Percentiles rank a stretch among this genome's conserved stretches.
Evolutionary conservation across 2,329 filamentous ascomycete species (phyloP).

Genomic region (Colletotrichum sidae): DNA sequence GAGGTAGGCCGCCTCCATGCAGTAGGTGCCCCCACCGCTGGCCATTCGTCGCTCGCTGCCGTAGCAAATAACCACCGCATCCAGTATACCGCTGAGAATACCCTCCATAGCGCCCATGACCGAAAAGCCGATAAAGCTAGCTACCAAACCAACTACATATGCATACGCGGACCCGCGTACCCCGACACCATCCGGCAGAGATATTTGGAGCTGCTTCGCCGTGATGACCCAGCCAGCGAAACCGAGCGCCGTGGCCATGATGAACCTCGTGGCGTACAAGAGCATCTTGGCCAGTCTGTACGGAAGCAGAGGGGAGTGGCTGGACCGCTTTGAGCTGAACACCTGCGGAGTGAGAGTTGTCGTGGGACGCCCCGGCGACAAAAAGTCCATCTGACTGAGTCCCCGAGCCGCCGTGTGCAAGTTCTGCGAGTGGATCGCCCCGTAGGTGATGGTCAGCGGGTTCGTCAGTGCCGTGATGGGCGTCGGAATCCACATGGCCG

Average conservation of each 20-base stretch:
- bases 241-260: constrained; percentile 90
- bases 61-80: constrained; percentile 93
- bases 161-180: constrained; percentile 89
- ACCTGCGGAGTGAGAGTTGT: constrained; percentile 74
- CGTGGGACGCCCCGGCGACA: constrained; percentile 78
- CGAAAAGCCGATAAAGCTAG: constrained; percentile 94
- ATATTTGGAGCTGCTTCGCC: constrained; percentile 79
- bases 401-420: constrained; percentile 82
- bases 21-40: constrained; percentile 80
- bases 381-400: constrained; percentile 83
- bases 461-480: constrained; percentile 89
- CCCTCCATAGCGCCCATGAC: constrained; percentile 92
- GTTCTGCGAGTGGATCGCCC: constrained; percentile 90
- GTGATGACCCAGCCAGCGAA: constrained; percentile 98
- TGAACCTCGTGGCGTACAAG: constrained; percentile 88
- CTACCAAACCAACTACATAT: constrained; percentile 92
- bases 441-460: constrained; percentile 90
- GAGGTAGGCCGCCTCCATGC: constrained; percentile 88
- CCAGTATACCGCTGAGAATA: constrained; percentile 86
- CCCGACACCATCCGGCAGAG: constrained; percentile 63
- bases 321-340: constrained; percentile 50
- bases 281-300: constrained; percentile 93
- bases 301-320: constrained; percentile 69
- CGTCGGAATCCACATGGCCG: constrained; percentile 85
- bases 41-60: constrained; percentile 84